Evolutionary conservation across 352 stramenopile genomes (phyloP).

Genomic region (Globisporangium emineosum): DNA sequence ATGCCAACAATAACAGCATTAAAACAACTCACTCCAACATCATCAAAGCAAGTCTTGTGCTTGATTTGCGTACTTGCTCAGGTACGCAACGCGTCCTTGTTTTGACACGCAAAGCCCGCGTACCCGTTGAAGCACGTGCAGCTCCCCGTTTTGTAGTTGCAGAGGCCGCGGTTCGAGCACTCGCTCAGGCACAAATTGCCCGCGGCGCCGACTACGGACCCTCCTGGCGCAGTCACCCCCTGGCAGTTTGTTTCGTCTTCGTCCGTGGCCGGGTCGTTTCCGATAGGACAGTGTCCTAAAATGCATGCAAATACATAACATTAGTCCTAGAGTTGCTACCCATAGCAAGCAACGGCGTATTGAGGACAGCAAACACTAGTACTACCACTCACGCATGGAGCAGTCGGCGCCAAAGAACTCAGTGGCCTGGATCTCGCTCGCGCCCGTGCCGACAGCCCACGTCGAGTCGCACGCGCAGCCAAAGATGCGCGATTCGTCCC

Average conservation of each 20-base stretch:
- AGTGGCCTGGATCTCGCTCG: slow-evolving; percentile 71
- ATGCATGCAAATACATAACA: background rate
- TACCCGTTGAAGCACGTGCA: slow-evolving; percentile 90
- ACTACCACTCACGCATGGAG: slow-evolving; percentile 57
- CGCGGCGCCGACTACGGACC: slow-evolving; percentile 32
- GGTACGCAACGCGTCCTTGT: slow-evolving; percentile 26
- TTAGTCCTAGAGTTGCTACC: background rate
- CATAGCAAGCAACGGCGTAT: background rate
- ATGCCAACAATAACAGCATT: background rate
- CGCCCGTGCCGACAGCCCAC: slow-evolving; percentile 77
- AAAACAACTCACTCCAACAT: no score
- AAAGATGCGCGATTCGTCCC: slow-evolving; percentile 90
- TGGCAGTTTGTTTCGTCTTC: slow-evolving; percentile 78
- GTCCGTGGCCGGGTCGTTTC: slow-evolving; percentile 69
- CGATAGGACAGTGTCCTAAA: slow-evolving; percentile 75
- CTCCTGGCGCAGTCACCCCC: slow-evolving; percentile 35
- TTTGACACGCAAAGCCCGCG: slow-evolving; percentile 54
- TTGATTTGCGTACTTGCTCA: background rate
- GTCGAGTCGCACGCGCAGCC: slow-evolving; percentile 87
- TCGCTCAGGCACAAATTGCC: slow-evolving; percentile 91
- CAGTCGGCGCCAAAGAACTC: slow-evolving; percentile 91
- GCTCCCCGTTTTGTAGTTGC: slow-evolving; percentile 79
- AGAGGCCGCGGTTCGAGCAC: slow-evolving; percentile 91
- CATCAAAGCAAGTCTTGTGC: background rate
- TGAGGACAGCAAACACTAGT: background rate